A percentile compares a stretch with the other conserved stretches of the same genome.
Conservation (phyloP, 257 asterid genomes). For the Solanum piurae region DNA sequence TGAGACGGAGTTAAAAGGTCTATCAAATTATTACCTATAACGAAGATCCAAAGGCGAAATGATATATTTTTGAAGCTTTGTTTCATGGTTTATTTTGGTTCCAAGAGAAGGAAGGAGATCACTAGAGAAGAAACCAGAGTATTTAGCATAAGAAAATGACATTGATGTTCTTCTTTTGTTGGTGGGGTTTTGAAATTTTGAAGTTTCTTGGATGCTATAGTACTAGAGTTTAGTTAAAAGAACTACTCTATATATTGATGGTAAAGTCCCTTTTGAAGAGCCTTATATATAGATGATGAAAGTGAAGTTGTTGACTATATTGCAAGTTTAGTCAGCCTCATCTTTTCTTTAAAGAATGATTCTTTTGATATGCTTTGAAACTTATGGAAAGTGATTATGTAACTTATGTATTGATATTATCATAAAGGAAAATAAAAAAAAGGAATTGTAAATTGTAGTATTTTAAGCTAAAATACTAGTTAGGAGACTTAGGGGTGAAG, state of each 20-base stretch:
- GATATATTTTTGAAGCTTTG: constrained; percentile 39
- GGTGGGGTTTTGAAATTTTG: neutral
- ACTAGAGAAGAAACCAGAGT: constrained; percentile 59
- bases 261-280: constrained; percentile 4
- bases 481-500: neutral
- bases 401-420: constrained; percentile 10
- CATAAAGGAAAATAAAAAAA: neutral
- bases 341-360: constrained; percentile 12
- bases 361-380: constrained; percentile 23
- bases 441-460: neutral
- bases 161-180: constrained; percentile 7
- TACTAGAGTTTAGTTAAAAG: neutral
- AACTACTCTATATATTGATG: neutral
- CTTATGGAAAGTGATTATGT: constrained; percentile 24
- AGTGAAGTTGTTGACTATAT: constrained; percentile 9
- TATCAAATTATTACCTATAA: constrained; percentile 36
- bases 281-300: constrained; percentile 31
- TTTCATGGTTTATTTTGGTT: constrained; percentile 51
- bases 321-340: constrained; percentile 16
- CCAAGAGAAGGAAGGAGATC: constrained; percentile 89
- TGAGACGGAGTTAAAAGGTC: neutral
- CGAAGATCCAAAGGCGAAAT: constrained; percentile 62
- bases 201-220: neutral
- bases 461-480: neutral
- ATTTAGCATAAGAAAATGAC: constrained; percentile 37